phyloP scores from a whole-genome alignment of 345 rosid genomes.

The Eucalyptus microcorys region DNA sequence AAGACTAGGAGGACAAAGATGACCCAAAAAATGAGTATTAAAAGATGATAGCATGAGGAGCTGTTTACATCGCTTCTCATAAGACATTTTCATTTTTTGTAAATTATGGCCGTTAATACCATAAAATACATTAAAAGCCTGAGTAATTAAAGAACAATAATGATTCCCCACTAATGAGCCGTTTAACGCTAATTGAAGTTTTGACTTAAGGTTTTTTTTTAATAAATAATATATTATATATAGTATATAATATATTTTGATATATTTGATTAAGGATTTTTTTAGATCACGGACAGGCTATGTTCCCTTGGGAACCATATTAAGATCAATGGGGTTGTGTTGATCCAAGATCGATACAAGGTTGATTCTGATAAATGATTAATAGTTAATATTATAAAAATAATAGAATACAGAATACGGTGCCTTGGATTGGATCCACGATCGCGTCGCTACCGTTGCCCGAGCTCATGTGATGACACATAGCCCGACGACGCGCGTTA shows the following conservation, averaged over 20 bases:
- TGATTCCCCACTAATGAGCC: accelerated
- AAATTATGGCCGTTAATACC: accelerated
- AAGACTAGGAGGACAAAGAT: accelerated
- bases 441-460: background rate
- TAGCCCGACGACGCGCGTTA: background rate
- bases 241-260: too few relatives aligned
- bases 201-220: too few relatives aligned
- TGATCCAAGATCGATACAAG: accelerated
- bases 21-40: accelerated
- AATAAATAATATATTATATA: too few relatives aligned
- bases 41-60: too few relatives aligned
- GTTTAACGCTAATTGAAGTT: too few relatives aligned
- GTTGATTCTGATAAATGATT: too few relatives aligned
- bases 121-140: accelerated
- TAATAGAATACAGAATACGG: background rate
- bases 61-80: accelerated
- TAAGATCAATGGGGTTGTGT: accelerated
- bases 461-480: too few relatives aligned
- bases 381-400: background rate
- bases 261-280: too few relatives aligned
- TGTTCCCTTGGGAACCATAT: accelerated
- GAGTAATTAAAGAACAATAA: accelerated
- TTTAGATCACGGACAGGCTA: accelerated
- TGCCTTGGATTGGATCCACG: background rate
- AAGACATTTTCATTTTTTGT: too few relatives aligned